Conservation (phyloP, 805 yeast genomes). For the Deakozyma indianensis region DNA sequence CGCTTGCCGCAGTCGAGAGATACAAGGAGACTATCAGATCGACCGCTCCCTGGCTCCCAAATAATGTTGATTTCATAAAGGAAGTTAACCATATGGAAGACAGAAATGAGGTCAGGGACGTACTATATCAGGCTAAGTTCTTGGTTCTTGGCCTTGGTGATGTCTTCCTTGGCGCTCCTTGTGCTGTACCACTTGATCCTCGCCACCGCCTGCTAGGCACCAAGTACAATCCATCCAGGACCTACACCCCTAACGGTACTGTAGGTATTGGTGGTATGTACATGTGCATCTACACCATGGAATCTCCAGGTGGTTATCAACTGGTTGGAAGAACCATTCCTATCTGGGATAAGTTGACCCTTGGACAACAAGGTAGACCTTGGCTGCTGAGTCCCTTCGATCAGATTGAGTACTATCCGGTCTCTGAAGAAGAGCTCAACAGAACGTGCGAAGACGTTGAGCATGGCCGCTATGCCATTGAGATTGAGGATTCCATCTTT, state of each 20-base stretch:
- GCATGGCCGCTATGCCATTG: conserved; percentile 67
- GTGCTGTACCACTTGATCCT: conserved; percentile 97
- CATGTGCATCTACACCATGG: conserved; percentile 98
- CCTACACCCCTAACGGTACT: conserved; percentile 91
- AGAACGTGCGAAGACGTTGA: conserved; percentile 53
- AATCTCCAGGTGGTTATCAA: conserved; percentile 97
- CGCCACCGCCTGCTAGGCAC: conserved; percentile 86
- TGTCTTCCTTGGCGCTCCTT: conserved; percentile 95
- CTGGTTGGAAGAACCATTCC: conserved; percentile 93
- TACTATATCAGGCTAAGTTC: conserved; percentile 81
- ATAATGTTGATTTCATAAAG: conserved; percentile 90
- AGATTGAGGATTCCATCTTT: conserved; percentile 62
- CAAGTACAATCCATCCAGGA: conserved; percentile 91
- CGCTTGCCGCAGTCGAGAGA: conserved; percentile 78
- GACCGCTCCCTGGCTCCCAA: conserved; percentile 95
- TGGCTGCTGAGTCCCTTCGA: conserved; percentile 91
- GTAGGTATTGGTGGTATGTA: conserved; percentile 98
- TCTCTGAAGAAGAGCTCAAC: conserved; percentile 71
- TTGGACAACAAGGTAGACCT: conserved; percentile 45
- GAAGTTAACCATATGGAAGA: conserved; percentile 62
- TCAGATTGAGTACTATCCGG: conserved; percentile 90
- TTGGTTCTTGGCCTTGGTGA: conserved; percentile 93
- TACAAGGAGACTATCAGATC: conserved; percentile 88
- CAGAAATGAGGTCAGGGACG: conserved; percentile 61
- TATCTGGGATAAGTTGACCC: conserved; percentile 86